Base-by-base conservation (phyloP, 1,284 basidiomycete genomes). In the Macrocybe sp. region DNA sequence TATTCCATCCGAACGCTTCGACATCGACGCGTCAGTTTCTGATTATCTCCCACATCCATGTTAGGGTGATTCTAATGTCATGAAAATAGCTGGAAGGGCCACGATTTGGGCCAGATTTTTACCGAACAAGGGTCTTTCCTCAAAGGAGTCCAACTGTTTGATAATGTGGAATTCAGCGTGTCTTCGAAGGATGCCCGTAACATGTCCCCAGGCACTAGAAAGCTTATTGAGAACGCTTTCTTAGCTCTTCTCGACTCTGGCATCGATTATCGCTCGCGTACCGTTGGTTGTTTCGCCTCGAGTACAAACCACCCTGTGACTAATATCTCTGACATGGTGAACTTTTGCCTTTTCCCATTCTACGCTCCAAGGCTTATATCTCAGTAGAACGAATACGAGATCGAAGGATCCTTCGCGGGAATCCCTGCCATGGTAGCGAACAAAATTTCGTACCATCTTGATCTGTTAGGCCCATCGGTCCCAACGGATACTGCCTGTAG, bases 401-500 rank as follows among this genome's bases (percentile, higher is more conserved):
- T 62, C n/a, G 49, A 54, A 12, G 69, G 68, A 4, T 65, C 67
- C 6, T 69, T 75, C 46, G 65, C 67, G 2, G 59, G 57, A 5
- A 52, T 56, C 11, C 67, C 69, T 5, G 56, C 59, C n/a, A 70
- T 69, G 58, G 56, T 72, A 8, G 73, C 75, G 4, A 77, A 78
- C 55, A 63, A 67, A 16, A 62, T 78, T 11, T 76, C 76, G 9
- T 75, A 75, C 49, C 67, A 72, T 39, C 64, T 79, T 35, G 74
- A 79, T 53, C 58, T 78, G 28, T 52, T 55, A 10, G 64, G 64
- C n/a, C 76, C 75, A 11, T 76, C 75, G 2, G 50, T 78, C 22
- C 69, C 73, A 8, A 55, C 70, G 0, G 76, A 78, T 51, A 77
- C 76, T 0, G 76, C 73, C 4, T 79, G 77, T 52, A 75, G 70